Conservation (phyloP, 108 stramenopile species). For the Conticribra weissflogii region DNA sequence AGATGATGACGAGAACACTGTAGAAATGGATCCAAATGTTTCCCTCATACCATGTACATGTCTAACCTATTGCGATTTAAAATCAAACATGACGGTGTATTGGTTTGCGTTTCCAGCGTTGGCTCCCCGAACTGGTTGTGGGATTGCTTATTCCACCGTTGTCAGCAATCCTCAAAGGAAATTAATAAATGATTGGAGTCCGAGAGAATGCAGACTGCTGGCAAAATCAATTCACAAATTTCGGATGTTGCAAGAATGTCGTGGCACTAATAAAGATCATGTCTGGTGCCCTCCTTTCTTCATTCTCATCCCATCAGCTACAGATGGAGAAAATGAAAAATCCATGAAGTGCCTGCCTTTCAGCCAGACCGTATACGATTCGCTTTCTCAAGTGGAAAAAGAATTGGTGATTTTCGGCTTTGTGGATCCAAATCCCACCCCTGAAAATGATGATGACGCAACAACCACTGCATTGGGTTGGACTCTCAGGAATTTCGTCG, state of each 20-base stretch:
- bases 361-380: conserved; percentile 23
- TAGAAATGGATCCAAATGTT: conserved; percentile 22
- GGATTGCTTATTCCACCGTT: conserved; percentile 28
- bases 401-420: conserved; percentile 61
- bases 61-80: conserved; percentile 75
- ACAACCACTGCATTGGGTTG: conserved; percentile 61
- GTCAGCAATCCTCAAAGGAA: conserved; percentile 1
- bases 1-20: conserved; percentile 3
- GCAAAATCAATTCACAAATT: conserved; percentile 30
- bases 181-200: conserved; percentile 36
- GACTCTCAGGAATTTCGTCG: conserved; percentile 82
- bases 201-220: conserved; percentile 20
- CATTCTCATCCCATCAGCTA: conserved; percentile 24
- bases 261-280: not conserved
- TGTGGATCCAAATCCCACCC: conserved; percentile 58
- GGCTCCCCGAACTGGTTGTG: conserved; percentile 30
- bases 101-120: conserved; percentile 89
- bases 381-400: conserved; percentile 40
- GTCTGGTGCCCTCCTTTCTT: conserved; percentile 55
- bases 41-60: conserved; percentile 47
- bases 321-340: conserved; percentile 6
- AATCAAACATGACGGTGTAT: conserved; percentile 81
- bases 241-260: conserved; percentile 15
- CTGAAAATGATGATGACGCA: not conserved
- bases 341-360: conserved; percentile 32